Evolutionary conservation across 345 rosid genomes (phyloP).

Genomic region (Raphanus raphanistrum): DNA sequence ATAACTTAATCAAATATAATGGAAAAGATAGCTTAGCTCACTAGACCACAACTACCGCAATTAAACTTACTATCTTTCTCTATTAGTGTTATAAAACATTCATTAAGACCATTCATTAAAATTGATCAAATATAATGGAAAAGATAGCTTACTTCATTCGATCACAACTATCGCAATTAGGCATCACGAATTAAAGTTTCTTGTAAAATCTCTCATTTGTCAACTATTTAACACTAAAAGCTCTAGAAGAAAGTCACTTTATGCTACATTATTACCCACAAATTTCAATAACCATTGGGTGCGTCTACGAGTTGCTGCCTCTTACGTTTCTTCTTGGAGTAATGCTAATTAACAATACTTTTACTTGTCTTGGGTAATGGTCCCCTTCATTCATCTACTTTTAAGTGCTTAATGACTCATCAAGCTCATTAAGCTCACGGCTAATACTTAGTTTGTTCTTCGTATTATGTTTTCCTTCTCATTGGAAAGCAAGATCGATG

Average conservation of each 20-base stretch:
- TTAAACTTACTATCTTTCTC: neutral
- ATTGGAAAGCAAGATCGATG: neutral
- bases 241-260: neutral
- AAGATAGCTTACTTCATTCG: neutral
- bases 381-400: neutral
- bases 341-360: neutral
- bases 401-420: neutral
- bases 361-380: neutral
- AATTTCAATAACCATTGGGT: neutral
- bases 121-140: neutral
- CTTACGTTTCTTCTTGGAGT: neutral
- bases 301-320: neutral
- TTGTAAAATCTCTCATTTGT: neutral
- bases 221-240: neutral
- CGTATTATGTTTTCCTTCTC: neutral
- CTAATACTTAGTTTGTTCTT: neutral
- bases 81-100: neutral
- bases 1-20: neutral
- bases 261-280: neutral
- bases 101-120: neutral
- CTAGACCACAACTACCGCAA: neutral
- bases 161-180: neutral
- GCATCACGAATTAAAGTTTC: neutral
- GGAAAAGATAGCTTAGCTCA: slow-evolving; percentile 1
- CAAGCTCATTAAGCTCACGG: neutral